These are phyloP conservation scores for Keqinozyma sinolaborantium DNA, from an alignment of 1,139 yeast species.

Conservation along the genomic window DNA sequence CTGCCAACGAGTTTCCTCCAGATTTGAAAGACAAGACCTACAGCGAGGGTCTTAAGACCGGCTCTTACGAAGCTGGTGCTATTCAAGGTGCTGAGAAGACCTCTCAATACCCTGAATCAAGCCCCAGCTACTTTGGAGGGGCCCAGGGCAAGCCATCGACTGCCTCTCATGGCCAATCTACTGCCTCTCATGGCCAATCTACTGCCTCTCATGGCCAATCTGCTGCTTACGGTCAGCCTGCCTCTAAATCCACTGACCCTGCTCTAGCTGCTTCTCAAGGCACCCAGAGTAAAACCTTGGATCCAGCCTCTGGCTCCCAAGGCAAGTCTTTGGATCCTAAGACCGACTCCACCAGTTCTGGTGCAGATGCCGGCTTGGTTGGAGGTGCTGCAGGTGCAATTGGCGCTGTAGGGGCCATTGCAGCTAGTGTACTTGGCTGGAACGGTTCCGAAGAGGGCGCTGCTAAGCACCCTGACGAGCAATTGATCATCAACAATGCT, in stretches of 20 bases:
- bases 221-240: too few relatives aligned
- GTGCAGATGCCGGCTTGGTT: conserved; percentile 7
- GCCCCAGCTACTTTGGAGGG: neutral
- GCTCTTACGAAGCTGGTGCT: conserved; percentile 16
- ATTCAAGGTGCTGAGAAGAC: conserved; percentile 1
- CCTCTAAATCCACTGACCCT: too few relatives aligned
- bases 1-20: conserved; percentile 9
- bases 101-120: neutral
- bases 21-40: conserved; percentile 12
- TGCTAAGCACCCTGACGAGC: conserved; percentile 6
- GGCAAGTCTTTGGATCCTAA: conserved; percentile 11
- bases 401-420: conserved; percentile 11
- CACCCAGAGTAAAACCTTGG: conserved; percentile 1
- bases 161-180: too few relatives aligned
- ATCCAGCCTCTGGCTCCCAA: neutral
- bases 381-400: conserved; percentile 12
- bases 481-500: conserved; percentile 8
- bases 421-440: conserved; percentile 13
- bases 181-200: too few relatives aligned
- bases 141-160: too few relatives aligned
- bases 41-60: conserved; percentile 15
- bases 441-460: conserved; percentile 7
- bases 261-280: too few relatives aligned
- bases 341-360: neutral
- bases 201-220: too few relatives aligned